Percentiles rank a stretch among this genome's conserved stretches.
phyloP scores from a whole-genome alignment of 2,329 filamentous ascomycete species.

The Pseudogymnoascus sp. region DNA sequence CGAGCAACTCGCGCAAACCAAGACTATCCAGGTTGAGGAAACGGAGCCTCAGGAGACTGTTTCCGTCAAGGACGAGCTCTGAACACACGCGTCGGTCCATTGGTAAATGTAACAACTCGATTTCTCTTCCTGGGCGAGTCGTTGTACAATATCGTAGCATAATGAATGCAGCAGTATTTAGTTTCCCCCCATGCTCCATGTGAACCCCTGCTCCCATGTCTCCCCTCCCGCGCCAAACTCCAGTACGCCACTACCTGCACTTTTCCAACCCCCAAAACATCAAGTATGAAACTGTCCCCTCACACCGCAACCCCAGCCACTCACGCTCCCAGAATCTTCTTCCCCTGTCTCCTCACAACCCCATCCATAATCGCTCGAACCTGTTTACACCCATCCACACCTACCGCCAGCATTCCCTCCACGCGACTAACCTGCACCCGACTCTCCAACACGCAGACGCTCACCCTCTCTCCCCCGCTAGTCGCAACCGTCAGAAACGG shows the following conservation, averaged over 20 bases:
- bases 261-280: constrained; percentile 35
- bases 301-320: constrained; percentile 35
- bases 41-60: neutral
- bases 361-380: constrained; percentile 72
- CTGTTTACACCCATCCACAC: constrained; percentile 83
- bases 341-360: constrained; percentile 65
- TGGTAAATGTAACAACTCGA: constrained; percentile 6
- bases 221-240: neutral
- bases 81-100: neutral
- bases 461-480: constrained; percentile 64
- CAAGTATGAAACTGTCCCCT: constrained; percentile 18
- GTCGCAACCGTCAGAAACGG: constrained; percentile 83
- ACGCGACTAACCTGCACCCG: constrained; percentile 72
- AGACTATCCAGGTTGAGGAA: neutral
- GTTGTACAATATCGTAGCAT: constrained; percentile 2
- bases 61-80: neutral
- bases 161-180: constrained; percentile 8
- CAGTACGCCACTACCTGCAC: constrained; percentile 29
- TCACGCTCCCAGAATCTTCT: constrained; percentile 44
- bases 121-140: neutral
- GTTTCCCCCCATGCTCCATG: constrained; percentile 19
- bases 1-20: constrained; percentile 20
- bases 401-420: constrained; percentile 89
- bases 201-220: constrained; percentile 16
- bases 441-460: constrained; percentile 76